Evolutionary conservation across 768 basidiomycete genomes (phyloP), one percentile per base, ranked within the genome.

Genomic region (Trametes coccinea): DNA sequence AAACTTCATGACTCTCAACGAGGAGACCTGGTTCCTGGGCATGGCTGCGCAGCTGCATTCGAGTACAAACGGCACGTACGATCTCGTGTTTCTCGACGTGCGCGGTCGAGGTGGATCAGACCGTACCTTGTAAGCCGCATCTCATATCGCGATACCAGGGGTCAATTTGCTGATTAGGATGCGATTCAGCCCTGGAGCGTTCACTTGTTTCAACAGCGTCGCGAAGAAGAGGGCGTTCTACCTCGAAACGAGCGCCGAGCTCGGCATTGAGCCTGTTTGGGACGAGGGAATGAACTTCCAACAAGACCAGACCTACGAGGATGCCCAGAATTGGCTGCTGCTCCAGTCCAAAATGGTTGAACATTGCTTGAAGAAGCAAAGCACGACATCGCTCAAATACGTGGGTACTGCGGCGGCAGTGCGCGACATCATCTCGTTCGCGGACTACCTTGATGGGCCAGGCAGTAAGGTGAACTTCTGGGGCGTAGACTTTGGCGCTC

Each of bases 361-460:
- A 39, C 27, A 30, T 6, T 59, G 57, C 17, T n/a, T 59, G 8
- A 33, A 17, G 16, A 9, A 45, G 17, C 43, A 45, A 17, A 17
- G 34, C 6, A 22, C 30, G 2, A 10, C 16, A 29, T 16, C n/a
- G 49, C 40, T 59, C 16, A 33, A 30, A 4, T 52, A 59, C 29
- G 41, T 59, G 3, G 58, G 58, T 29, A 59, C 50, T 5, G 33
- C 58, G 14, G 58, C 58, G 22, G 51, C 50, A 4, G 46, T 37
- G 31, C 49, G 58, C 29, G 58, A 59, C 34, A 4, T 52, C 22
- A 29, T 52, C 41, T 49, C 49, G 17, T 41, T 59, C 41, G 58
- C 50, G 11, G 58, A 53, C 13, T 40, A 40, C 3, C 52, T 70
- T 43, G 39, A 69, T 45, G 47, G 63, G 59, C 48, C 14, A 4